Percentiles rank a stretch among this genome's conserved stretches.
Conservation (phyloP, 352 stramenopile species). For the Globisporangium rhizosaccharum region DNA sequence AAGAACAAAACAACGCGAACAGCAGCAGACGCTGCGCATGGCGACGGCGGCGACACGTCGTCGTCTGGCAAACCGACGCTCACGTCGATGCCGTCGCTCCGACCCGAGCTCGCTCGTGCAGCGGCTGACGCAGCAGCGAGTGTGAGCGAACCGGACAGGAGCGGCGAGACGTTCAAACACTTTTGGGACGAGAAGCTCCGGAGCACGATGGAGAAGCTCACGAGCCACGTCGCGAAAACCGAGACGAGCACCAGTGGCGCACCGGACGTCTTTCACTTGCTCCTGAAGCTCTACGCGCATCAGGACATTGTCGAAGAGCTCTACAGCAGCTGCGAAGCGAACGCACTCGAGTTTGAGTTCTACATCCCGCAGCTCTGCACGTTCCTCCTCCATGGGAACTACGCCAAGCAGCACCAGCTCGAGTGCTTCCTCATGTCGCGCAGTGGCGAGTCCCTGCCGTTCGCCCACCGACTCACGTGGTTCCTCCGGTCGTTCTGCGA, state of each 20-base stretch:
- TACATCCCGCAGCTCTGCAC: conserved; percentile 89
- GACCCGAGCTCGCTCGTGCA: not conserved
- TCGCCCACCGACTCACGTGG: conserved; percentile 83
- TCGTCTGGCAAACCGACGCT: conserved; percentile 13
- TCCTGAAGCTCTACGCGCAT: conserved; percentile 78
- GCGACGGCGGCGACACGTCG: conserved; percentile 3
- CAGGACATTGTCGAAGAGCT: conserved; percentile 77
- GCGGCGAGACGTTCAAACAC: conserved; percentile 62
- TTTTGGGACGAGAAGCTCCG: conserved; percentile 81
- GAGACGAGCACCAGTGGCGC: conserved; percentile 12
- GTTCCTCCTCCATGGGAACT: conserved; percentile 80
- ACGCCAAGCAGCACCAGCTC: conserved; percentile 76
- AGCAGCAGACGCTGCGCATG: conserved; percentile 16
- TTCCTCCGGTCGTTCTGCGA: conserved; percentile 86
- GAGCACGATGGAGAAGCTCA: conserved; percentile 48
- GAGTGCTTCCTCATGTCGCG: conserved; percentile 85
- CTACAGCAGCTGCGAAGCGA: conserved; percentile 59
- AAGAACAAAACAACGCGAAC: conserved; percentile 9
- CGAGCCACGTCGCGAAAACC: conserved; percentile 10
- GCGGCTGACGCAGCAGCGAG: conserved; percentile 1
- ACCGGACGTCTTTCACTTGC: conserved; percentile 59
- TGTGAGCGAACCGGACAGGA: conserved; percentile 19
- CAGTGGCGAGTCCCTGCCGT: conserved; percentile 73
- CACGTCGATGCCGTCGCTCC: conserved; percentile 23
- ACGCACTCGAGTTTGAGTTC: conserved; percentile 78